Evolutionary conservation across 2,329 filamentous ascomycete species (phyloP), one percentile per base, ranked within the genome.

Genomic region (Colletotrichum tanaceti): DNA sequence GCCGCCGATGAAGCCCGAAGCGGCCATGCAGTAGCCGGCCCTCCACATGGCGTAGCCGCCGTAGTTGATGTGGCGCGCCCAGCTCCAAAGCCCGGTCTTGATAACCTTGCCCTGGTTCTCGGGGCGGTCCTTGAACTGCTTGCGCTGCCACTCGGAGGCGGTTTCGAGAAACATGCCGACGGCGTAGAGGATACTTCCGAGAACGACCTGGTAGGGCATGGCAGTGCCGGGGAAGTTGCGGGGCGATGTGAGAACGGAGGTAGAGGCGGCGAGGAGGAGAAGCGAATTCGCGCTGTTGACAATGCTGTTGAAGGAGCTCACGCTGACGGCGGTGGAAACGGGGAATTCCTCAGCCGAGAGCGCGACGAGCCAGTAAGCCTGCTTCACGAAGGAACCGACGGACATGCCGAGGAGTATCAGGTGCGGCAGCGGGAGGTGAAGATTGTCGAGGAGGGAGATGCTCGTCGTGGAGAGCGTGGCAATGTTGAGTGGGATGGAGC

Each of bases 231-330:
- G 54, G 54, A 77, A 65, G 6, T 63, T 49, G 20, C 72, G 62
- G 0, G 65, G 67, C 3, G 73, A 76, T 28, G 71, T 68, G 5
- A 77, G 70, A 0, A 77, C 75, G 2, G 84, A 86, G 0, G 85
- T 86, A 18, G 81, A 77, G 2, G 80, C 74, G 47, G 82, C 81
- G 39, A 87, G 76, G 71, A 88, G 85, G 18, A 89, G 78, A 16
- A 90, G 80, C 0, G 83, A 82, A 75, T 86, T 89, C 38, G 84
- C 16, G n/a, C 80, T 80, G 78, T 90, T 90, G 74, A 84, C 74
- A 11, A 85, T 43, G 0, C 82, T 81, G 75, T 91, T 90, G 80
- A 86, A 87, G 2, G 75, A 58, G 16, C 79, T 77, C 16, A 90
- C 80, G 2, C 76, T 65, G 0, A 82, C 49, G 0, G 86, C 86